Conservation (phyloP, 331 rosid species). For the Malus hybrid region DNA sequence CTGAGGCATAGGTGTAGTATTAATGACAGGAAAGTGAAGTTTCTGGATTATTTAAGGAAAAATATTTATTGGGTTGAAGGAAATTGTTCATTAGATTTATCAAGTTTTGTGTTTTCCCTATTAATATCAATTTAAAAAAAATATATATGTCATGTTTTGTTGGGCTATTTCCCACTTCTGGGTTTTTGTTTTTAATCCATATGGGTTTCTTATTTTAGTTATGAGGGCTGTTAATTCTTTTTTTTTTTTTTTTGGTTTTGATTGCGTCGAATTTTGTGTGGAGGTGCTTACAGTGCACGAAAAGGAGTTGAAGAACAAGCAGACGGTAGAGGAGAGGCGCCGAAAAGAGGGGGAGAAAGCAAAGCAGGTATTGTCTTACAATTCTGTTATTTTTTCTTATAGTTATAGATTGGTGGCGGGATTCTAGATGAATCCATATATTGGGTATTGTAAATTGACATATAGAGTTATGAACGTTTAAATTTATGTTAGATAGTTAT, state of each 20-base stretch:
- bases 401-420: too few species aligned
- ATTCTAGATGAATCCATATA: too few species aligned
- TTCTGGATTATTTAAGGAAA: not conserved
- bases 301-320: conserved; percentile 65
- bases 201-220: not conserved
- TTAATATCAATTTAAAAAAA: not conserved
- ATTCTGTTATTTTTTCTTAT: not conserved
- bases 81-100: not conserved
- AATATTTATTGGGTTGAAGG: not conserved
- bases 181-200: not conserved
- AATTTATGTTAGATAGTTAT: too few species aligned
- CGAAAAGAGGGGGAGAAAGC: conserved; percentile 84
- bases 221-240: not conserved
- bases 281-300: conserved; percentile 50
- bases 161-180: not conserved
- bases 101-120: not conserved
- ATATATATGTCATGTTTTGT: not conserved
- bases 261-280: not conserved
- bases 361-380: conserved; percentile 31
- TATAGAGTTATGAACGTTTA: too few species aligned
- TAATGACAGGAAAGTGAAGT: not conserved
- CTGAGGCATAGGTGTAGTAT: not conserved
- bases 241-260: not conserved
- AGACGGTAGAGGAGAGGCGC: conserved; percentile 67
- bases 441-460: too few species aligned